Evolutionary conservation across 768 basidiomycete genomes (phyloP).

Genomic region (Collybia sp.): DNA sequence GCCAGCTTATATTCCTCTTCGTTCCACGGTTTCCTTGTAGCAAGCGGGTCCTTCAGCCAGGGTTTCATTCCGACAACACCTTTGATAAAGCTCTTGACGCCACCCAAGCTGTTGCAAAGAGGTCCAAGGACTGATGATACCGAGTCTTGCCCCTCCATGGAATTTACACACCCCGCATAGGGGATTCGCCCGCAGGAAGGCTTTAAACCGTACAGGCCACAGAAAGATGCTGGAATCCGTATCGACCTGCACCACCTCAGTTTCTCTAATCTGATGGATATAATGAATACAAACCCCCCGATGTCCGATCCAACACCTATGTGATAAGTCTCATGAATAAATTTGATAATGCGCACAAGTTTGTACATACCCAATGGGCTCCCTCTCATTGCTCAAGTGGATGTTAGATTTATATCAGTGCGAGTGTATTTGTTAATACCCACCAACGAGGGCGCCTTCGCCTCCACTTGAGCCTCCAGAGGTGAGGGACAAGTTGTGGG

Average conservation of each 20-base stretch:
- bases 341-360: neutral
- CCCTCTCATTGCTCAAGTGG: slow-evolving; percentile 33
- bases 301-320: slow-evolving; percentile 78
- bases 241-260: slow-evolving; percentile 44
- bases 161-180: slow-evolving; percentile 60
- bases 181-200: slow-evolving; percentile 71
- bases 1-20: slow-evolving; percentile 53
- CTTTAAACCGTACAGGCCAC: slow-evolving; percentile 67
- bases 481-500: slow-evolving; percentile 66
- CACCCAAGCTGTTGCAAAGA: slow-evolving; percentile 49
- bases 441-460: slow-evolving; percentile 73
- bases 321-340: slow-evolving; percentile 12
- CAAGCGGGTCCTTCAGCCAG: slow-evolving; percentile 64
- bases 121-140: slow-evolving; percentile 74
- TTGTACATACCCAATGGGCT: slow-evolving; percentile 32
- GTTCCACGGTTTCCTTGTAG: slow-evolving; percentile 54
- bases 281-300: slow-evolving; percentile 47
- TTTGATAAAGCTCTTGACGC: slow-evolving; percentile 64
- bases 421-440: slow-evolving; percentile 5
- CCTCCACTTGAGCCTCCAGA: slow-evolving; percentile 84
- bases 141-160: slow-evolving; percentile 68
- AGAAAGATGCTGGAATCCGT: slow-evolving; percentile 64
- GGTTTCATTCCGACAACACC: slow-evolving; percentile 55
- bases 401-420: neutral
- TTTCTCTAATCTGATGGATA: neutral